Percentiles rank a stretch among this genome's conserved stretches.
phyloP scores from a whole-genome alignment of 1,139 yeast species.

The Debaryomyces sp. region DNA sequence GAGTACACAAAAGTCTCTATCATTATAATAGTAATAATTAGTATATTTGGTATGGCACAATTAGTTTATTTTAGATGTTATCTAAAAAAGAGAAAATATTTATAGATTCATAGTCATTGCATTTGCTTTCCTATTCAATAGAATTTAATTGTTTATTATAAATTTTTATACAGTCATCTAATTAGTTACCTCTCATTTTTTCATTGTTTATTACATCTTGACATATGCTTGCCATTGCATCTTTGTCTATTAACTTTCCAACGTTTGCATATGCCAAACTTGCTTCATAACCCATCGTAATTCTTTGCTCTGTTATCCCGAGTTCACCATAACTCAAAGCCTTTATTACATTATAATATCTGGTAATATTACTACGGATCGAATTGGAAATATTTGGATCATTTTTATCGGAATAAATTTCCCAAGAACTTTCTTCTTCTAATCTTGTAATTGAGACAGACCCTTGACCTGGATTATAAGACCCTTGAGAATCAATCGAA shows the following conservation, averaged over 20 bases:
- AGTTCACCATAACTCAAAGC: conserved; percentile 82
- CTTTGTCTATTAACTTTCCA: conserved; percentile 75
- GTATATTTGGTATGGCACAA: conserved; percentile 34
- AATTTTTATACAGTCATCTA: not conserved
- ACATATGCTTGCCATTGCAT: conserved; percentile 73
- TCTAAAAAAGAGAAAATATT: conserved; percentile 29
- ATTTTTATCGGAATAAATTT: conserved; percentile 89
- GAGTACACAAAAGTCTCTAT: conserved; percentile 35
- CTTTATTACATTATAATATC: conserved; percentile 82
- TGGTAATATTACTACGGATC: conserved; percentile 72
- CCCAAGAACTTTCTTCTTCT: conserved; percentile 95
- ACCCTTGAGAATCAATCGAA: conserved; percentile 43
- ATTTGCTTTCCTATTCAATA: not conserved
- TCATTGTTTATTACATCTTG: conserved; percentile 73
- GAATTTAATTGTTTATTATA: not conserved
- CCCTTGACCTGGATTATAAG: conserved; percentile 60
- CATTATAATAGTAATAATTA: conserved; percentile 28
- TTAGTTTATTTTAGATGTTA: conserved; percentile 31
- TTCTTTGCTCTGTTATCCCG: conserved; percentile 82
- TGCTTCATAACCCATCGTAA: conserved; percentile 85
- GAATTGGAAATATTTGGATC: conserved; percentile 62
- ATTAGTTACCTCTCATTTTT: conserved; percentile 61
- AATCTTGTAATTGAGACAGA: conserved; percentile 77
- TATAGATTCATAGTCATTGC: conserved; percentile 13
- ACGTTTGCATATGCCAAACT: conserved; percentile 76